Evolutionary conservation across 2,329 filamentous ascomycete genomes (phyloP).

Genomic region (Apiospora marii): DNA sequence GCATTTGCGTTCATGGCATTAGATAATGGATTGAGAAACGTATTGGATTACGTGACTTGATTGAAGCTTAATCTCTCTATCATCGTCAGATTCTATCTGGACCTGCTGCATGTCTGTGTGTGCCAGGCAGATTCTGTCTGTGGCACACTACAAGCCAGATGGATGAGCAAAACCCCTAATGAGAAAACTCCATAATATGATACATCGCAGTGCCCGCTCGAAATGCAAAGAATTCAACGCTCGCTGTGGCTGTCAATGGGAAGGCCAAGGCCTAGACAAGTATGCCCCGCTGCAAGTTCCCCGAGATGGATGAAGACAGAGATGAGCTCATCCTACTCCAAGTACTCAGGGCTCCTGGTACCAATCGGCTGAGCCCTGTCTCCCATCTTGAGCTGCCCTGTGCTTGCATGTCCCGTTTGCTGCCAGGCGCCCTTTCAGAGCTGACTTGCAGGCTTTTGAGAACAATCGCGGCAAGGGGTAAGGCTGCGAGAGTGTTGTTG

Average conservation of each 20-base stretch:
- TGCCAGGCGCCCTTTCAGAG: neutral
- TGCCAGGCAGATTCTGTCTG: neutral
- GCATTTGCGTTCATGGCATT: neutral
- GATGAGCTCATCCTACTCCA: neutral
- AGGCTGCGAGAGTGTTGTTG: neutral
- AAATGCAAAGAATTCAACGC: conserved; percentile 9
- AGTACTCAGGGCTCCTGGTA: neutral
- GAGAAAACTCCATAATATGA: conserved; percentile 4
- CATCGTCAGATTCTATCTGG: neutral
- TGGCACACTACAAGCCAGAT: neutral
- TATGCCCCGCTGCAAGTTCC: neutral
- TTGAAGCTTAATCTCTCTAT: neutral
- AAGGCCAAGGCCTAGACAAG: neutral
- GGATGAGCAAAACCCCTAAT: neutral
- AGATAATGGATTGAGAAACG: neutral
- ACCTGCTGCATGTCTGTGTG: neutral
- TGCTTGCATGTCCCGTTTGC: neutral
- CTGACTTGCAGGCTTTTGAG: neutral
- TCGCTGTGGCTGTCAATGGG: neutral
- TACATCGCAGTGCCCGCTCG: neutral
- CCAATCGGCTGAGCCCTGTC: neutral
- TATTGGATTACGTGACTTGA: neutral
- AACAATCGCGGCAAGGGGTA: neutral
- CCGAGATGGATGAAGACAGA: neutral
- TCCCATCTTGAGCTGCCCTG: neutral